Conservation (phyloP, 129 eudicot species). For the Erigeron canadensis region DNA sequence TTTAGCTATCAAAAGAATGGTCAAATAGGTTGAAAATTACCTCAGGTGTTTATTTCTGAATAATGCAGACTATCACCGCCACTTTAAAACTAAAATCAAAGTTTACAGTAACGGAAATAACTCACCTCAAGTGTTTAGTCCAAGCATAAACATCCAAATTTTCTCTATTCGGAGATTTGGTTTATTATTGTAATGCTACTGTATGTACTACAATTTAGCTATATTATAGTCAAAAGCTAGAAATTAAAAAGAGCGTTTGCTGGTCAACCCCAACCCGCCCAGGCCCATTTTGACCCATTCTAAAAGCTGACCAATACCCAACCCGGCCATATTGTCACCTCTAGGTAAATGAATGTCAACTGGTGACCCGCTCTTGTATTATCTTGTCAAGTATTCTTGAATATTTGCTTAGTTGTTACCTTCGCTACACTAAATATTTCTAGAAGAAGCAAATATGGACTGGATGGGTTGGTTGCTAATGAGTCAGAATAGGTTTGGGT, state of each 20-base stretch:
- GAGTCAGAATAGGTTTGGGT: background rate
- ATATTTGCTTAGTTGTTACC: too few relatives aligned
- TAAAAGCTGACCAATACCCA: background rate
- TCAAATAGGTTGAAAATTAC: too few relatives aligned
- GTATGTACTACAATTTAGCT: background rate
- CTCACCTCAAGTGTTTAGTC: too few relatives aligned
- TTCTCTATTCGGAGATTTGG: background rate
- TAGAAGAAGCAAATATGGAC: too few relatives aligned
- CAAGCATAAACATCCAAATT: too few relatives aligned
- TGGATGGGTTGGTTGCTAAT: background rate
- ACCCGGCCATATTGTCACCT: background rate
- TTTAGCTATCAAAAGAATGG: too few relatives aligned
- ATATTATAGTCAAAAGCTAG: background rate
- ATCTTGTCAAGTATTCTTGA: too few relatives aligned
- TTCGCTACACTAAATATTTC: too few relatives aligned
- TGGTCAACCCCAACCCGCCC: background rate
- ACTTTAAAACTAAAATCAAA: too few relatives aligned
- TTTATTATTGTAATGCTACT: background rate
- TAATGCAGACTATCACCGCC: background rate
- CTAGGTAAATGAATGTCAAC: background rate
- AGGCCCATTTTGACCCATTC: background rate
- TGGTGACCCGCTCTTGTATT: too few relatives aligned
- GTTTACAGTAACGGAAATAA: too few relatives aligned
- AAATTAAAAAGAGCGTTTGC: background rate
- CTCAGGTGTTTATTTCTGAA: too few relatives aligned